phyloP scores from a whole-genome alignment of 2,329 filamentous ascomycete genomes.

The Fusarium euwallaceae region DNA sequence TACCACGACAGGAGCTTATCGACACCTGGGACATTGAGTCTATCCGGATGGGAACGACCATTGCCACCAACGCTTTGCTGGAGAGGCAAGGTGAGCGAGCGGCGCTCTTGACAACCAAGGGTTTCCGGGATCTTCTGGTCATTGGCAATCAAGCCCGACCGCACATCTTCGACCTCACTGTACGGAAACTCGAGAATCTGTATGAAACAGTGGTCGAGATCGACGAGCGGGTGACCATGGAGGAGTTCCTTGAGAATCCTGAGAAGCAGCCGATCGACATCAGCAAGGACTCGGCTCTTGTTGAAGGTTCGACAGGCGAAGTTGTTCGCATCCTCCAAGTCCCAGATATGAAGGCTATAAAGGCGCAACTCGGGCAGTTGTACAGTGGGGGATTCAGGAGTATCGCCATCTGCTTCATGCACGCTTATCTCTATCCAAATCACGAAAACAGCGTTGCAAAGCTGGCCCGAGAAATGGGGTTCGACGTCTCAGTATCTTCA shows the following conservation, averaged over 20 bases:
- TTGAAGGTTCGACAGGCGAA: background rate
- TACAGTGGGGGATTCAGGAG: background rate
- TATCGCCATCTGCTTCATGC: background rate
- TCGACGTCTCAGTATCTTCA: constrained; percentile 72
- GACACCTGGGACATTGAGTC: background rate
- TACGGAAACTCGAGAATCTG: constrained; percentile 85
- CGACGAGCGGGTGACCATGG: constrained; percentile 88
- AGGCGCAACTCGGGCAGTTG: background rate
- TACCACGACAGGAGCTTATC: constrained; percentile 81
- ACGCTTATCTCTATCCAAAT: background rate
- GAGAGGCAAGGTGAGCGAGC: constrained; percentile 91
- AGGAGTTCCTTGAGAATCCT: constrained; percentile 78
- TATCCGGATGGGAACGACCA: constrained; percentile 86
- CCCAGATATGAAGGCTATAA: background rate
- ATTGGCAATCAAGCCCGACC: background rate
- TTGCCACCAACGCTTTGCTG: constrained; percentile 90
- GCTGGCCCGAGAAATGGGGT: constrained; percentile 80
- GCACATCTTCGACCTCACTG: constrained; percentile 56
- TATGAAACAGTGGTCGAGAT: constrained; percentile 88
- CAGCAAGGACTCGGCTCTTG: background rate
- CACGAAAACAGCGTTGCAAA: constrained; percentile 66
- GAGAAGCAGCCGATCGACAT: background rate
- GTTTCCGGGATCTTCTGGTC: constrained; percentile 71
- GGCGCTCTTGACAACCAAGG: constrained; percentile 86
- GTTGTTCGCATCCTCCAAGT: background rate